Base-by-base conservation (phyloP, 176 grass and related monocot genomes). In the Juncus effusus region DNA sequence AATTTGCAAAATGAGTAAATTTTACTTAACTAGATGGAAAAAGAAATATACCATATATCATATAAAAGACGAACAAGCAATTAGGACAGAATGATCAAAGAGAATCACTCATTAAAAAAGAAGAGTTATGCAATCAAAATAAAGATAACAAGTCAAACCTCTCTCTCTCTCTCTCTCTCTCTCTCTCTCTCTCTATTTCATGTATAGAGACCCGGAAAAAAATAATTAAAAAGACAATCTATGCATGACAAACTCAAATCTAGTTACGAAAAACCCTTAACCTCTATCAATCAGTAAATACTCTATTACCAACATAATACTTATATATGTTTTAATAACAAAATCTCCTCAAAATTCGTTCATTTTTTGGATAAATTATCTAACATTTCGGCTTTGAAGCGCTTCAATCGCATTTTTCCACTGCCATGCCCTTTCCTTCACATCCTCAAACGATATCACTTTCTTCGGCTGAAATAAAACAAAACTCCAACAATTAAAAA, bases 371-470 rank as follows among this genome's bases (percentile, higher is more conserved):
- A 61, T 37, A 59, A 52, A 76, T 66, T 81, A 87, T 11, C 61
- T 84, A 62, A 74, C 84, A 60, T 75, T 77, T 64, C 45, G 19
- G 16, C 74, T 70, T 61, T 99, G 94, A 19, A 99, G 83, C 47
- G 85, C 94, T 93, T 99, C 94, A 63, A 99, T 93, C 41, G 85
- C 85, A 40, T 83, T 86, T 79, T 99, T 99, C 94, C 94, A 99
- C 69, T 99, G 89, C 80, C 84, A 88, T 42, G 89, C 94, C 15
- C 88, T 83, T 62, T 87, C 78, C 42, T 99, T 93, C 13, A 73
- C 64, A 62, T 99, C 94, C 75, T 99, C 94, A 77, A 99, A 93
- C 15, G 81, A 68, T 5, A 80, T 79, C 59, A 93, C 86, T 74
- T 99, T 99, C 79, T 87, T 99, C 13, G 89, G 85, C 94, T 99